Base-by-base conservation (phyloP, 1,284 basidiomycete species). In the Termitomyces sp. region DNA sequence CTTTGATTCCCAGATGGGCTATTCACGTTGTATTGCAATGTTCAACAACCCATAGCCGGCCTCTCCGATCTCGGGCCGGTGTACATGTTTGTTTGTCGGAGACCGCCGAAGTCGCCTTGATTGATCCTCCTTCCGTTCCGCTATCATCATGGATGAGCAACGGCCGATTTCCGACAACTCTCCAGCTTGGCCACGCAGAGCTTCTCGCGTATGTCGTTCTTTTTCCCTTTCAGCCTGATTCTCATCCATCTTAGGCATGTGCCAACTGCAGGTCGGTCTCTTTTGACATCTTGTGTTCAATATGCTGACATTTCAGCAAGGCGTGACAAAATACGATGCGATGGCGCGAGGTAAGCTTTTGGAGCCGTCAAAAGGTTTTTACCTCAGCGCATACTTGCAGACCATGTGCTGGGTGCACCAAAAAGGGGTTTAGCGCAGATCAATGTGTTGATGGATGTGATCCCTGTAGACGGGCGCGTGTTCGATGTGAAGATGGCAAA, bases 261-360 rank as follows among this genome's bases (percentile, higher is more conserved):
- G 77, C 80, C 15, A 80, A 70, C 53, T 82, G 81, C 75, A 82
- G 80, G 80, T 81, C 60, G 54, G 57, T 40, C 45, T 43, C 10
- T 56, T 33, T 2, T 40, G 49, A 24, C 39, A 6, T 31, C 48
- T 40, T 31, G 30, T 34, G 47, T 38, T 38, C 17, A 34, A 40
- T 49, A 42, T 54, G 34, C 48, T 49, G 17, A 63, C 45, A 28
- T 49, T 19, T 52, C 12, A 42, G 57, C 30, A 58, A 83, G 82
- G 62, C 77, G 77, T 58, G 79, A 84, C 64, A 83, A 84, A 65
- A 76, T 79, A 53, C 75, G 77, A 58, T 83, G 81, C 64, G 78
- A 83, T 63, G 78, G 80, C 19, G 66, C 66, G 58, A 77, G 77
- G 80, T 83, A 63, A 48, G 70, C 59, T 46, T 50, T 53, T 43